Percentiles rank a stretch among this genome's conserved stretches.
phyloP scores from a whole-genome alignment of 208 protist species.

The Porcisia deanei region DNA sequence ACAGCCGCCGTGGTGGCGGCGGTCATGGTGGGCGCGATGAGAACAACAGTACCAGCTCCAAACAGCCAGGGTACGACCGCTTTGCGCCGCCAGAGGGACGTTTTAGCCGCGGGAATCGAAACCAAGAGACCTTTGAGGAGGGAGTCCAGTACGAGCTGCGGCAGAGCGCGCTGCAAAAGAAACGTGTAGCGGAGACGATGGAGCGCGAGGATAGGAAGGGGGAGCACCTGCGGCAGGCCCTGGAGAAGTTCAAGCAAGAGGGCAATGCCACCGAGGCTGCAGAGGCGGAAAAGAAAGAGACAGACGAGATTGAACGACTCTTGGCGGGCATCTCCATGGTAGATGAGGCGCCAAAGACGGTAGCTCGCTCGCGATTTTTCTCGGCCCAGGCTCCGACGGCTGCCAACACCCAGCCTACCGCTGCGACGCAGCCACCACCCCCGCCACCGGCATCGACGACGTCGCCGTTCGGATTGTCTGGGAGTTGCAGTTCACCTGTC shows the following conservation, averaged over 20 bases:
- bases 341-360: constrained; percentile 20
- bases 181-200: constrained; percentile 68
- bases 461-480: neutral
- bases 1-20: constrained; percentile 17
- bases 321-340: constrained; percentile 42
- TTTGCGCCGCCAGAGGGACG: constrained; percentile 54
- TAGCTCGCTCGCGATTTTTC: constrained; percentile 62
- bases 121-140: constrained; percentile 86
- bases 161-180: constrained; percentile 63
- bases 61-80: constrained; percentile 46
- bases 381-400: constrained; percentile 6
- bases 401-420: constrained; percentile 3
- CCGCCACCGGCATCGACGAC: neutral
- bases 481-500: constrained; percentile 4
- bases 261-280: constrained; percentile 29
- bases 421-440: neutral
- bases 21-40: constrained; percentile 11
- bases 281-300: constrained; percentile 28
- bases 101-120: constrained; percentile 53
- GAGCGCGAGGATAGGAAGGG: constrained; percentile 48
- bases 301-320: constrained; percentile 60
- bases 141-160: constrained; percentile 85
- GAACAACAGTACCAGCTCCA: neutral
- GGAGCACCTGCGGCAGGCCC: constrained; percentile 33
- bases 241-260: constrained; percentile 46